These are phyloP conservation scores for Penicillium flavigenum DNA, from an alignment of 495 filamentous ascomycete genomes.

Conservation along the genomic window DNA sequence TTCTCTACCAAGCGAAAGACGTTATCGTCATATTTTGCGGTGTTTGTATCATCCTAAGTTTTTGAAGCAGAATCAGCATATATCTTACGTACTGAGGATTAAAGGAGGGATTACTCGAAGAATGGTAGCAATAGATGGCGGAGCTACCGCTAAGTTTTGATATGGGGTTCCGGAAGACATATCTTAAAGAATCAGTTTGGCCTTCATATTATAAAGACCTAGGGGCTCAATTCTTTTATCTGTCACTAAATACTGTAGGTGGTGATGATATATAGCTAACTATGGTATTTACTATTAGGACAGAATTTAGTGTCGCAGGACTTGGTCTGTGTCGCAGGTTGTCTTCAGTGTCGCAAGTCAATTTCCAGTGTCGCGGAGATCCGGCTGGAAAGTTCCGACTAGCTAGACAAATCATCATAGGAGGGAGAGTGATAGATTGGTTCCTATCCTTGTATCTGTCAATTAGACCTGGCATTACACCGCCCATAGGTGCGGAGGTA, in stretches of 20 bases:
- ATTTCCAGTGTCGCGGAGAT: background rate
- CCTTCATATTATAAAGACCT: background rate
- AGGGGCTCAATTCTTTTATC: background rate
- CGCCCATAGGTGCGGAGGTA: too few species aligned
- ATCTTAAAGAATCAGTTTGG: background rate
- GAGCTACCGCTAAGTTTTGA: background rate
- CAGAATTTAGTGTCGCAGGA: background rate
- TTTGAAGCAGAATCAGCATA: background rate
- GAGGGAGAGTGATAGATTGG: background rate
- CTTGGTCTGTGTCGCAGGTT: background rate
- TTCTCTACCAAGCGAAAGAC: slow-evolving; percentile 8
- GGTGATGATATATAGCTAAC: background rate
- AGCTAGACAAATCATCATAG: too few species aligned
- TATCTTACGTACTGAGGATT: background rate
- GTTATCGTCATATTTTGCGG: background rate
- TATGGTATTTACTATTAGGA: background rate
- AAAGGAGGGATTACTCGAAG: background rate
- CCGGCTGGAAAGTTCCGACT: too few species aligned
- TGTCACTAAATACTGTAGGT: background rate
- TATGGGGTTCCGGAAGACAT: background rate
- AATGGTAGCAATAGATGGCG: background rate
- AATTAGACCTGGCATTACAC: too few species aligned
- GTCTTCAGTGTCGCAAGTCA: background rate
- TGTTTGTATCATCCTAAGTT: background rate
- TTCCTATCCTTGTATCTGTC: background rate